A percentile compares a stretch with the other conserved stretches of the same genome.
Conservation (phyloP, 129 eudicot genomes). For the Escallonia rubra region DNA sequence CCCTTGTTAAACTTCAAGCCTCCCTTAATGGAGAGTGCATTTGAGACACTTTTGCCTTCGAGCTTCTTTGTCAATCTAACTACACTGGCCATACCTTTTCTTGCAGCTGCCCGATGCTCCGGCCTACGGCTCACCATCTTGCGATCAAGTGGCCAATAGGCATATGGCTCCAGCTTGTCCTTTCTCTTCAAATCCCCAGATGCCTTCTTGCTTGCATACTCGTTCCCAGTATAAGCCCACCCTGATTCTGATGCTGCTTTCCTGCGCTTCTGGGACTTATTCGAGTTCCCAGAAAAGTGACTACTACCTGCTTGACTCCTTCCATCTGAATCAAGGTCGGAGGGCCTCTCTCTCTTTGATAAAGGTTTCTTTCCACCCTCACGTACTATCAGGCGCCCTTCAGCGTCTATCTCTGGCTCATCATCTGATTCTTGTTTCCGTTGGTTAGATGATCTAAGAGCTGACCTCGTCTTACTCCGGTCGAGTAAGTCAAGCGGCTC, state of each 20-base stretch:
- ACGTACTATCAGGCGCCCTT: slow-evolving; percentile 69
- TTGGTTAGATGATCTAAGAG: slow-evolving; percentile 68
- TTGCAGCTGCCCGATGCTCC: slow-evolving; percentile 88
- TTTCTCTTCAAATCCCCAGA: slow-evolving; percentile 89
- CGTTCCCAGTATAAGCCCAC: slow-evolving; percentile 83
- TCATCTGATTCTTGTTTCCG: slow-evolving; percentile 65
- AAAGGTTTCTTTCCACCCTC: slow-evolving; percentile 39
- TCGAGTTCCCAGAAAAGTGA: slow-evolving; percentile 28
- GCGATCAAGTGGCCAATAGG: slow-evolving; percentile 97
- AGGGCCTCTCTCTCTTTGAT: slow-evolving; percentile 26
- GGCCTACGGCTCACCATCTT: slow-evolving; percentile 95
- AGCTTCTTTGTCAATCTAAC: slow-evolving; percentile 69
- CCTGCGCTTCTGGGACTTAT: slow-evolving; percentile 53
- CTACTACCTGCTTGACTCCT: slow-evolving; percentile 51
- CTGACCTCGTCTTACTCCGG: slow-evolving; percentile 58
- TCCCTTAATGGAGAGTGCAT: slow-evolving; percentile 49
- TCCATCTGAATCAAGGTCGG: slow-evolving; percentile 42
- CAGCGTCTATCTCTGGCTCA: slow-evolving; percentile 68
- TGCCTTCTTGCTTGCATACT: slow-evolving; percentile 95
- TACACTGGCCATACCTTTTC: slow-evolving; percentile 92
- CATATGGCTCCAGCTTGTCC: slow-evolving; percentile 94
- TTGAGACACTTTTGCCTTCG: slow-evolving; percentile 72
- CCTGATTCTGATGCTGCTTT: slow-evolving; percentile 65
- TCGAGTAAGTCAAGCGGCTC: slow-evolving; percentile 98
- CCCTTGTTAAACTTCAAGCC: slow-evolving; percentile 29